These are phyloP conservation scores for Hymenoscyphus repandus DNA, from an alignment of 2,329 filamentous ascomycete genomes.

Conservation along the genomic window DNA sequence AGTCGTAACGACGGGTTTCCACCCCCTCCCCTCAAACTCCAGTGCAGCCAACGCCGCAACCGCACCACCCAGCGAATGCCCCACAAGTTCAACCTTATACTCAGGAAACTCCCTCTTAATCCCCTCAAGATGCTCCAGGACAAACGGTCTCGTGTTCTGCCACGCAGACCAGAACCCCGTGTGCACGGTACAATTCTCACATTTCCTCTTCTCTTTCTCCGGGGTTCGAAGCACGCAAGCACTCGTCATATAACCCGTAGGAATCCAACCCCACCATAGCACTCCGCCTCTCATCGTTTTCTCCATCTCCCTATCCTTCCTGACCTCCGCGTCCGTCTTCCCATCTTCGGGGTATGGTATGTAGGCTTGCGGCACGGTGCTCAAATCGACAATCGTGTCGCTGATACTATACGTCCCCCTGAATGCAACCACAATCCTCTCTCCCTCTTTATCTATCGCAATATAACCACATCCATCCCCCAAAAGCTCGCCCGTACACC, in stretches of 20 bases:
- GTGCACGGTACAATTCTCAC: constrained; percentile 87
- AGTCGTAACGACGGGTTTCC: constrained; percentile 74
- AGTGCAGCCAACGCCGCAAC: constrained; percentile 83
- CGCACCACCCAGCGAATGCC: constrained; percentile 85
- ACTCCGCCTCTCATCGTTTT: background rate
- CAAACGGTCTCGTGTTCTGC: constrained; percentile 63
- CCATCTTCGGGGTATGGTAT: constrained; percentile 66
- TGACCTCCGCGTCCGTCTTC: constrained; percentile 32
- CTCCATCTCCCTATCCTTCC: too few relatives aligned
- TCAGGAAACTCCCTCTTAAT: constrained; percentile 58
- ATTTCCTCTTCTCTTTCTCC: constrained; percentile 38
- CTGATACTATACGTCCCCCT: constrained; percentile 90
- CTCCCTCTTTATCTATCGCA: constrained; percentile 67
- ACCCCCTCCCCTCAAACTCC: constrained; percentile 71
- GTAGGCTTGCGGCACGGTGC: constrained; percentile 84
- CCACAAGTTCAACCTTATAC: constrained; percentile 73
- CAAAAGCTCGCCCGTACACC: constrained; percentile 83
- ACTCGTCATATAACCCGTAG: constrained; percentile 3
- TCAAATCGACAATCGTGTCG: constrained; percentile 86
- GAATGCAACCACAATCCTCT: constrained; percentile 77
- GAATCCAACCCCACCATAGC: constrained; percentile 12
- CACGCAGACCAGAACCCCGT: constrained; percentile 84
- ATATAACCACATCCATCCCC: constrained; percentile 93
- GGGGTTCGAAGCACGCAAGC: background rate
- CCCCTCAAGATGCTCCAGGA: constrained; percentile 62